phyloP scores from a whole-genome alignment of 768 basidiomycete genomes.

The Suillus spraguei region DNA sequence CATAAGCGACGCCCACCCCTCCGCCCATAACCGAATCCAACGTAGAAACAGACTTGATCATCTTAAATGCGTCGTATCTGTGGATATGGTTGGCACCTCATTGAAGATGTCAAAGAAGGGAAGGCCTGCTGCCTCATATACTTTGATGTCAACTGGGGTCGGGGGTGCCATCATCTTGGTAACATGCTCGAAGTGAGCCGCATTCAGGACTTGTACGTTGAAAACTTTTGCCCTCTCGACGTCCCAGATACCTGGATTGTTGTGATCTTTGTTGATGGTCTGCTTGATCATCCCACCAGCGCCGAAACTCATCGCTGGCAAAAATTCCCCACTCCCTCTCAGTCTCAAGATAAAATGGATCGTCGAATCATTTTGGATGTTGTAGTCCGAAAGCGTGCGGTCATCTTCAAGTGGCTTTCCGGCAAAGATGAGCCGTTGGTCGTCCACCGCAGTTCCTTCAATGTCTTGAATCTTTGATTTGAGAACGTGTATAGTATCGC shows the following conservation, averaged over 20 bases:
- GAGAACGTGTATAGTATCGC: conserved; percentile 84
- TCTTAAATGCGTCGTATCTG: background rate
- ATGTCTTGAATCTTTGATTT: conserved; percentile 74
- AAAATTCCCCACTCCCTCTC: background rate
- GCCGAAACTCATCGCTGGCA: background rate
- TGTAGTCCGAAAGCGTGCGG: conserved; percentile 45
- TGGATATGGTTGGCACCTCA: background rate
- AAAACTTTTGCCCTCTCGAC: background rate
- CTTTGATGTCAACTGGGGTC: background rate
- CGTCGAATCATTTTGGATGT: conserved; percentile 74
- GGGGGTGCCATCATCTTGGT: conserved; percentile 7
- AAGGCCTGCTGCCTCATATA: background rate
- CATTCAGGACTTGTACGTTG: conserved; percentile 4
- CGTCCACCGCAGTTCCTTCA: conserved; percentile 72
- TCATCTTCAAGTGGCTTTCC: conserved; percentile 84
- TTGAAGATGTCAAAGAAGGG: conserved; percentile 7
- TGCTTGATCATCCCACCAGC: conserved; percentile 2
- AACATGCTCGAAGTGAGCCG: background rate
- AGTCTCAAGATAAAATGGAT: conserved; percentile 45
- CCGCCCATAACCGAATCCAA: background rate
- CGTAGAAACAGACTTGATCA: background rate
- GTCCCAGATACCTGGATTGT: background rate
- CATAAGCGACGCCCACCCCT: background rate
- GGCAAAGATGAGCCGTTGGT: conserved; percentile 83
- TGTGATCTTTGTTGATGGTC: background rate